Evolutionary conservation across 306 rosid species (phyloP), one percentile per base, ranked within the genome.

Genomic region (Erythrophleum fordii): DNA sequence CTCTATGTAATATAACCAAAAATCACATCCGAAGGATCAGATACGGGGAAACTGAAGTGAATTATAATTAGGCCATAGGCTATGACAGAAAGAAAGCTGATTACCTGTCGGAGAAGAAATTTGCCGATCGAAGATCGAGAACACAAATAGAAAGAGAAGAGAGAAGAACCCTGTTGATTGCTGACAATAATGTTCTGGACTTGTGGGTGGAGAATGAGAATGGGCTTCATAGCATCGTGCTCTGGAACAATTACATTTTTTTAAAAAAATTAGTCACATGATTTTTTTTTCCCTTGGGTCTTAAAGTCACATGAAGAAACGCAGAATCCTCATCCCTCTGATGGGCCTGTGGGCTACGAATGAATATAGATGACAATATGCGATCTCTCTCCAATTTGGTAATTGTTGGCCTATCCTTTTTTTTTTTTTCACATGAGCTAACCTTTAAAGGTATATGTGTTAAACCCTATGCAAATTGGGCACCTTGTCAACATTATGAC

Each of bases 111-210:
- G 42, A 28, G 6, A 44, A 61, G 72, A 7, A 26, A 28, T 31
- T 61, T 8, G 29, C 22, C 20, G 46, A 59, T 44, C 79, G 22
- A 42, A 75, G 60, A 60, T 75, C 79, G 44, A 46, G 44, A 70
- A 48, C 25, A n/a, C 48, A 23, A 34, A 65, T 1, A 1, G 34
- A 67, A 22, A 67, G 28, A n/a, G 28, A 1, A 65, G 46, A 64
- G 8, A 20, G 18, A 66, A 20, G 72, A 23, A 35, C 0, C 5
- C n/a, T 67, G 31, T 3, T 39, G 72, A 65, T 65, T 65, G 49
- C 45, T 68, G 35, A 22, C 2, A 41, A 68, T 12, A 20, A 41
- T 41, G 6, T n/a, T 12, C 25, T n/a, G 26, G 46, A 64, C 6
- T 64, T 34, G 14, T 60, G 41, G 25, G 25, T 18, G 26, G 46